phyloP scores from a whole-genome alignment of 805 yeast species.

The Barnettozyma pratensis region DNA sequence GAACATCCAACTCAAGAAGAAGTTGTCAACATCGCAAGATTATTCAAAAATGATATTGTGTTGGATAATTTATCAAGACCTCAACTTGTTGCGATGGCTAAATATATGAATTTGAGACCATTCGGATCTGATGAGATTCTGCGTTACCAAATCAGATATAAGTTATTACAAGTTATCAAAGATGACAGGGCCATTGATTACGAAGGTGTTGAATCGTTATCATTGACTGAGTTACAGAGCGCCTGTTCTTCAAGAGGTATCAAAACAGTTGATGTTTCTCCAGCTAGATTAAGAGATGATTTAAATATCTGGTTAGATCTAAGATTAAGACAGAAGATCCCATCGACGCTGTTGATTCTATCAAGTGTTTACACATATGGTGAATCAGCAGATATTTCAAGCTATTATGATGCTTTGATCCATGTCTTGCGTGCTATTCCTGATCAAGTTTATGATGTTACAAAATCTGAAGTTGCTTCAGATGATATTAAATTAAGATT shows the following conservation, averaged over 20 bases:
- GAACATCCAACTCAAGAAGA: constrained; percentile 63
- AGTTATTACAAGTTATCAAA: constrained; percentile 82
- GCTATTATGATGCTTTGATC: constrained; percentile 79
- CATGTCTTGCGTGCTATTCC: constrained; percentile 89
- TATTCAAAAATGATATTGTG: constrained; percentile 90
- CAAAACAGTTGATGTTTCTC: constrained; percentile 69
- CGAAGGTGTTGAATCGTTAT: constrained; percentile 85
- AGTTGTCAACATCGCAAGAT: constrained; percentile 74
- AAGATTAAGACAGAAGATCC: constrained; percentile 84
- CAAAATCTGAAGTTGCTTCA: constrained; percentile 79
- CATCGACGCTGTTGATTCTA: constrained; percentile 81
- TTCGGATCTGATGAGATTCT: constrained; percentile 90
- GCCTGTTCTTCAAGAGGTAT: constrained; percentile 97
- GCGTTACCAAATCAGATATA: constrained; percentile 90
- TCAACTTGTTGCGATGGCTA: constrained; percentile 87
- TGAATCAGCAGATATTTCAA: constrained; percentile 42
- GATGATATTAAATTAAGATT: constrained; percentile 57
- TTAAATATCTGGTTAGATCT: constrained; percentile 84
- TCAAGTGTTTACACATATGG: constrained; percentile 89
- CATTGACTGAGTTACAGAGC: constrained; percentile 71
- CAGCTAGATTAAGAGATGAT: constrained; percentile 78
- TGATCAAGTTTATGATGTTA: constrained; percentile 91
- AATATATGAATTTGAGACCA: constrained; percentile 85
- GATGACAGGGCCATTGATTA: constrained; percentile 90
- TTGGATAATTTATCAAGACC: constrained; percentile 90